phyloP scores from a whole-genome alignment of 2,329 filamentous ascomycete genomes.

The Chaetomiaceae sp. region DNA sequence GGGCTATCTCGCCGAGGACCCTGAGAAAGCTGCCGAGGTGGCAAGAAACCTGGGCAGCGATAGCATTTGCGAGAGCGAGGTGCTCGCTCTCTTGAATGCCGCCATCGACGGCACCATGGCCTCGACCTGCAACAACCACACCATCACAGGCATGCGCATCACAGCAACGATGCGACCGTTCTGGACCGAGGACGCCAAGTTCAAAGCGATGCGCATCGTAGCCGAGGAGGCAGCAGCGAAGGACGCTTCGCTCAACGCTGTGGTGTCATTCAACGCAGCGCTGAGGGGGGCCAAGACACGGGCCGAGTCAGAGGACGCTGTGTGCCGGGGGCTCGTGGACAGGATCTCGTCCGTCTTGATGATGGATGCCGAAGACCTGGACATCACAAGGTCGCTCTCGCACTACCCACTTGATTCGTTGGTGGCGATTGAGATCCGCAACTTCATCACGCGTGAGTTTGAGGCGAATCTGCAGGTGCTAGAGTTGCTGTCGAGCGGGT shows the following conservation, averaged over 20 bases:
- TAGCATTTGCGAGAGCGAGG: constrained; percentile 49
- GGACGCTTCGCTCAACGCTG: constrained; percentile 27
- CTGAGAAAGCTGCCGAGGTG: constrained; percentile 43
- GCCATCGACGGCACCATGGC: constrained; percentile 45
- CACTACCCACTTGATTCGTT: constrained; percentile 46
- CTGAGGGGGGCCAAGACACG: constrained; percentile 41
- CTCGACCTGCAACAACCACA: constrained; percentile 43
- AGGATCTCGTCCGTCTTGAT: constrained; percentile 49
- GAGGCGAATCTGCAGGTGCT: constrained; percentile 51
- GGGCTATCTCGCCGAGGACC: constrained; percentile 48
- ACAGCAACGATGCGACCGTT: constrained; percentile 45
- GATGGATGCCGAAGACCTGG: constrained; percentile 47
- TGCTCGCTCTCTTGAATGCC: constrained; percentile 49
- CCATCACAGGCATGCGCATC: constrained; percentile 52
- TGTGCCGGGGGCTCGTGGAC: constrained; percentile 44
- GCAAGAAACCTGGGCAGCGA: constrained; percentile 42
- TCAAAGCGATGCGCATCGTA: constrained; percentile 45
- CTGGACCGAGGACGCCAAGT: constrained; percentile 53
- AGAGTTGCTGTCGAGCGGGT: constrained; percentile 50
- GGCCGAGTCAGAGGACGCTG: constrained; percentile 43
- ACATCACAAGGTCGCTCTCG: constrained; percentile 40
- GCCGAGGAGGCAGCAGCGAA: constrained; percentile 35
- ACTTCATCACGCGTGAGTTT: constrained; percentile 49
- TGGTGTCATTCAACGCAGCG: constrained; percentile 42
- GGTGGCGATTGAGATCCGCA: constrained; percentile 48